Conservation (phyloP, 257 asterid species). For the Solanum stenotomum region DNA sequence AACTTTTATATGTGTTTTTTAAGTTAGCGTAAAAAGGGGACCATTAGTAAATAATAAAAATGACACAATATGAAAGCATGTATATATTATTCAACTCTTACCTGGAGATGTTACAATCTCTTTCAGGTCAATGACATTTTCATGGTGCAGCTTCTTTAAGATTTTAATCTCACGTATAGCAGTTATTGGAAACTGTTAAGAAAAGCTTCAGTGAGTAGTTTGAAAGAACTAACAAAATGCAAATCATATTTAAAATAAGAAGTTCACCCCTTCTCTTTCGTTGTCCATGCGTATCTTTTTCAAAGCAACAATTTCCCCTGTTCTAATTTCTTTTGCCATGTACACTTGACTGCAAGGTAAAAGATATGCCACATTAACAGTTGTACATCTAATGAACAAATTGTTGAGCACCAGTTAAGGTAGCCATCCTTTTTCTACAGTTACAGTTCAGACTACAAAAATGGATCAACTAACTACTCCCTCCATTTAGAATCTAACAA, state of each 20-base stretch:
- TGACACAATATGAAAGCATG: background rate
- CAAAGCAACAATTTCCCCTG: slow-evolving; percentile 91
- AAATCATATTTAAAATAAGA: slow-evolving; percentile 5
- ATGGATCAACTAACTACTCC: background rate
- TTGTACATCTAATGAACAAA: background rate
- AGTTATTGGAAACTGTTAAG: slow-evolving; percentile 77
- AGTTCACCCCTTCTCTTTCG: slow-evolving; percentile 86
- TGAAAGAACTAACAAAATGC: background rate
- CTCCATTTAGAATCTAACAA: background rate
- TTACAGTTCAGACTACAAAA: background rate
- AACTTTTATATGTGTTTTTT: background rate
- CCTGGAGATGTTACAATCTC: slow-evolving; percentile 98
- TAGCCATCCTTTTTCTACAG: background rate
- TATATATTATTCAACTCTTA: slow-evolving; percentile 6
- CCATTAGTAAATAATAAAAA: background rate
- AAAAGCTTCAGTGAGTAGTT: background rate
- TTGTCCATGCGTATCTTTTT: slow-evolving; percentile 98
- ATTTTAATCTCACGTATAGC: slow-evolving; percentile 92
- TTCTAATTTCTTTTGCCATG: slow-evolving; percentile 76
- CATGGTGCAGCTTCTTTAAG: slow-evolving; percentile 88
- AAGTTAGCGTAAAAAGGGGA: slow-evolving; percentile 5
- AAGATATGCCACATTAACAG: background rate
- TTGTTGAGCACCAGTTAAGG: background rate
- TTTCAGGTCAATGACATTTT: slow-evolving; percentile 77
- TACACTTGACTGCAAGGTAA: slow-evolving; percentile 65